phyloP scores from a whole-genome alignment of 2,329 filamentous ascomycete species.

The Alternaria solani region DNA sequence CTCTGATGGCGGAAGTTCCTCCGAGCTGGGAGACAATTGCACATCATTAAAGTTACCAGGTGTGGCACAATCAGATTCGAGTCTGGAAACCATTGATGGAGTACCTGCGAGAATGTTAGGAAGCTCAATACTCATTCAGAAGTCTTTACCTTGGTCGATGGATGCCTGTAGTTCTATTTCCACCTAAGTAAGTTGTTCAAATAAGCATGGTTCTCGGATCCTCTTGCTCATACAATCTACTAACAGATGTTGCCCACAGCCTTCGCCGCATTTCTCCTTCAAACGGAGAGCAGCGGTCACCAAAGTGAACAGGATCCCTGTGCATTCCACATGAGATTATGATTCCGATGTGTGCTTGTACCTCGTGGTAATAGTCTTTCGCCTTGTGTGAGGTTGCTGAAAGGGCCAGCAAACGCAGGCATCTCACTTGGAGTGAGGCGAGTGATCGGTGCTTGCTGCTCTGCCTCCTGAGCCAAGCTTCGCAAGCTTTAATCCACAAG shows the following conservation, averaged over 20 bases:
- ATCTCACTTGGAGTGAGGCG: constrained; percentile 57
- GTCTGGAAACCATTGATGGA: not conserved
- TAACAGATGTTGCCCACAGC: not conserved
- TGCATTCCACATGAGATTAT: constrained; percentile 61
- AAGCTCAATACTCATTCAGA: not conserved
- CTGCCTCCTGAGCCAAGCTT: constrained; percentile 52
- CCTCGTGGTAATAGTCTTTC: constrained; percentile 32
- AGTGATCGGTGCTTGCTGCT: constrained; percentile 62
- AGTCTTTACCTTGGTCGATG: not conserved
- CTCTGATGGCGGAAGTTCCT: not conserved
- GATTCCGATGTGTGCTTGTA: constrained; percentile 52
- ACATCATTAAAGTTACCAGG: not conserved
- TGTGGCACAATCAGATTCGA: not conserved
- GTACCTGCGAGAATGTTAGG: not conserved
- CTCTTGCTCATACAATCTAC: not conserved
- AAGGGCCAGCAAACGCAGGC: constrained; percentile 58
- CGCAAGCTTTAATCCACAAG: constrained; percentile 38
- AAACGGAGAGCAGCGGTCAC: constrained; percentile 12
- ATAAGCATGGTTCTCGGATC: not conserved
- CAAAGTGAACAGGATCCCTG: constrained; percentile 53
- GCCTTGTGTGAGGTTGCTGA: constrained; percentile 57
- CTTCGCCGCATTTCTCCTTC: not conserved
- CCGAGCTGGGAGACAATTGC: not conserved
- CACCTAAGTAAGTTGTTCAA: not conserved
- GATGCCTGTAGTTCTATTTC: not conserved